Base-by-base conservation (phyloP, 2,329 filamentous ascomycete species). In the Helotiales sp. region DNA sequence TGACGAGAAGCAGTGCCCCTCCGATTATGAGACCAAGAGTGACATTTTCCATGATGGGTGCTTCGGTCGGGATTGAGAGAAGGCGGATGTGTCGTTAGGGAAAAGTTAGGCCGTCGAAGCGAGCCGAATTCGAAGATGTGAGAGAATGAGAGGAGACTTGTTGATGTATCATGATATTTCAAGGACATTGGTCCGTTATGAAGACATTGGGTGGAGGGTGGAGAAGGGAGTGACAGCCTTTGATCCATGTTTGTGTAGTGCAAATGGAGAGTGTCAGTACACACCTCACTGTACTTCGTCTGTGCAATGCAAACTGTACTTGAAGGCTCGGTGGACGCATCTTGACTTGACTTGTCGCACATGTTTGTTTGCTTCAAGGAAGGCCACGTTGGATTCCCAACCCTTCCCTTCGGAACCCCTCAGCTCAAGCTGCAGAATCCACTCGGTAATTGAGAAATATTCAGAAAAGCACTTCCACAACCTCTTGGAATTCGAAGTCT, bases 11-110 rank as follows among this genome's bases (percentile, higher is more conserved):
- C 10, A 37, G 32, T 26, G n/a, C 30, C 15, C 28, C 8, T 20
- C 13, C 32, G 30, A 57, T 37, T 3, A 57, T 37, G n/a, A 57
- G 54, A 11, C 32, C 54, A 32, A 26, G 54, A 24, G n/a, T 22
- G n/a, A 57, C 54, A 4, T 55, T 34, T 15, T 57, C 54, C 32
- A 57, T 57, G 54, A 13, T 32, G 54, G 15, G 30, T n/a, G n/a
- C 3, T 34, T 57, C 10, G n/a, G 4, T 40, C 7, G 24, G 15
- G 2, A n/a, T 3, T 30, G 49, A 30, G 49, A 30, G 49, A n/a
- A 15, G 2, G n/a, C 15, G 15, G 49, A n/a, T n/a, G n/a, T 15
- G 2, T 24, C 26, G 7, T 15, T n/a, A n/a, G n/a, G 26, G 11
- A 26, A 22, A 11, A 26, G 2, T 50, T 3, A 2, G 22, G 3